phyloP scores from a whole-genome alignment of 2,329 filamentous ascomycete species.

The Botryotinia convoluta region DNA sequence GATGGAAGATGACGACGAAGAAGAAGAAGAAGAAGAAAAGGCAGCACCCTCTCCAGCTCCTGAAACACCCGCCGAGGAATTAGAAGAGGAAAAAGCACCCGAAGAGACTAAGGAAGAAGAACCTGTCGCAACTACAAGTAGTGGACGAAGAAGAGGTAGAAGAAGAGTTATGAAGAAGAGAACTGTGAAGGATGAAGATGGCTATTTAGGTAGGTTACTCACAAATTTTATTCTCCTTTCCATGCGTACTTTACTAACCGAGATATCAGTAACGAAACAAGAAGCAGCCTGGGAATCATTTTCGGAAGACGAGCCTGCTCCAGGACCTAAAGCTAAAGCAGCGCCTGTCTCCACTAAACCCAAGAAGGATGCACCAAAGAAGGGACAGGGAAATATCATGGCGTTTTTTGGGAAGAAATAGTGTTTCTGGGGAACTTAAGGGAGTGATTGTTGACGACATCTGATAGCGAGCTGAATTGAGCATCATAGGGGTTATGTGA shows the following conservation, averaged over 20 bases:
- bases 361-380: conserved; percentile 56
- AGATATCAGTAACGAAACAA: conserved; percentile 71
- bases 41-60: conserved; percentile 28
- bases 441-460: background rate
- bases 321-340: conserved; percentile 51
- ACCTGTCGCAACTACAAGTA: conserved; percentile 51
- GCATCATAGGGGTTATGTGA: background rate
- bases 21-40: conserved; percentile 49
- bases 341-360: conserved; percentile 41
- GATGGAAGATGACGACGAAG: conserved; percentile 71
- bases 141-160: conserved; percentile 70
- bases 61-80: conserved; percentile 34
- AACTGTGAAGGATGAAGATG: conserved; percentile 81
- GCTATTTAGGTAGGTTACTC: conserved; percentile 70
- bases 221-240: no score
- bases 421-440: background rate
- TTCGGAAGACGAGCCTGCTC: conserved; percentile 77
- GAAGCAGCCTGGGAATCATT: conserved; percentile 88
- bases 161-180: conserved; percentile 84
- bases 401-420: conserved; percentile 83
- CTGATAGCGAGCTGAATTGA: background rate
- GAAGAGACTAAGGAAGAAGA: conserved; percentile 41
- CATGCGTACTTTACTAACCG: background rate
- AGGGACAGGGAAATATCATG: conserved; percentile 78
- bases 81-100: conserved; percentile 41